Evolutionary conservation across 1,139 yeast species (phyloP).

Genomic region (Candida dubliniensis): DNA sequence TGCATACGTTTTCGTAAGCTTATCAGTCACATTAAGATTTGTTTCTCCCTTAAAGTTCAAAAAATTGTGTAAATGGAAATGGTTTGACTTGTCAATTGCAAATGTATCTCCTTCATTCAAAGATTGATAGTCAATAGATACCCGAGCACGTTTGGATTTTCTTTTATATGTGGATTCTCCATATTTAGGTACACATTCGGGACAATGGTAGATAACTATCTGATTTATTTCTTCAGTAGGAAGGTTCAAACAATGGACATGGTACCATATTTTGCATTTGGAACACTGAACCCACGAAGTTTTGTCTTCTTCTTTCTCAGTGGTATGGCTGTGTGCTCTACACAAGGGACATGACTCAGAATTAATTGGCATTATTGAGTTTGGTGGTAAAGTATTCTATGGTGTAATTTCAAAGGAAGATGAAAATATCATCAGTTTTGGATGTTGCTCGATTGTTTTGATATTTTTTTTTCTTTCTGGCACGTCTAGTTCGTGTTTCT

Average conservation of each 20-base stretch:
- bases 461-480: neutral
- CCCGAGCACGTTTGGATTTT: constrained; percentile 54
- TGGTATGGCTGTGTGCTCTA: neutral
- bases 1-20: constrained; percentile 41
- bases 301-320: constrained; percentile 12
- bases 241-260: constrained; percentile 49
- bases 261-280: constrained; percentile 62
- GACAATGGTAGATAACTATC: constrained; percentile 58
- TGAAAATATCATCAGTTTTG: too few species aligned
- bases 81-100: constrained; percentile 57
- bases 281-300: constrained; percentile 63
- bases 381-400: neutral
- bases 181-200: constrained; percentile 38
- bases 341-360: constrained; percentile 22
- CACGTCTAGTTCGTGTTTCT: neutral
- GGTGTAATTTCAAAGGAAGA: neutral
- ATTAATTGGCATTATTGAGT: constrained; percentile 12
- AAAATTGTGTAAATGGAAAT: constrained; percentile 58
- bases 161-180: constrained; percentile 60
- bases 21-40: constrained; percentile 19
- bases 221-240: constrained; percentile 34
- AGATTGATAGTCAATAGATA: constrained; percentile 73
- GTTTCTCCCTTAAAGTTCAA: constrained; percentile 19
- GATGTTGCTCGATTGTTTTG: too few species aligned
- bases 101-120: constrained; percentile 70